Percentiles rank a stretch among this genome's conserved stretches.
Evolutionary conservation across 495 filamentous ascomycete species (phyloP).

Genomic region (Penicillium macrosclerotiorum): DNA sequence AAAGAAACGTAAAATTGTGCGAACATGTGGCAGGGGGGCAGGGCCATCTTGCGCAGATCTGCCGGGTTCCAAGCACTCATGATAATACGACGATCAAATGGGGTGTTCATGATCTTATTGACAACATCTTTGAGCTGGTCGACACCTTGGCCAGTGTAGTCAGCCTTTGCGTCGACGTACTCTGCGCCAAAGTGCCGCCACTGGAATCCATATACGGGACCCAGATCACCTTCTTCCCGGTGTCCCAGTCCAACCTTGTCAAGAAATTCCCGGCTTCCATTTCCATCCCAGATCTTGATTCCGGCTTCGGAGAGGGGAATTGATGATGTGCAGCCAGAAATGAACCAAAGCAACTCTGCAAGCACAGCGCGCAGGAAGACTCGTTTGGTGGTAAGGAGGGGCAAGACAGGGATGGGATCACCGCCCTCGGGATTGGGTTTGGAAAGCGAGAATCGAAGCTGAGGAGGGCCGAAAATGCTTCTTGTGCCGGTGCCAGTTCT

Average conservation of each 20-base stretch:
- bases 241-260: slow-evolving; percentile 77
- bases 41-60: slow-evolving; percentile 83
- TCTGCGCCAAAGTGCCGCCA: slow-evolving; percentile 97
- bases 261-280: slow-evolving; percentile 85
- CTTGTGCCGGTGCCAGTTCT: slow-evolving; percentile 90
- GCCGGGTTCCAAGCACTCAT: slow-evolving; percentile 90
- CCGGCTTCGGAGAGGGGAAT: slow-evolving; percentile 68
- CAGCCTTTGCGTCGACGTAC: slow-evolving; percentile 72
- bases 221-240: slow-evolving; percentile 82
- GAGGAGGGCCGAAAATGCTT: slow-evolving; percentile 81
- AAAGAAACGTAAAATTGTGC: slow-evolving; percentile 96
- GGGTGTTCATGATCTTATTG: slow-evolving; percentile 72
- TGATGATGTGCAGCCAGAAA: slow-evolving; percentile 77
- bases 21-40: slow-evolving; percentile 99
- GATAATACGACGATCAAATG: slow-evolving; percentile 87
- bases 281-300: slow-evolving; percentile 98
- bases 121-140: slow-evolving; percentile 90
- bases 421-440: slow-evolving; percentile 40
- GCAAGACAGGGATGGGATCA: slow-evolving; percentile 60
- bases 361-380: slow-evolving; percentile 91
- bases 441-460: slow-evolving; percentile 82
- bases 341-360: slow-evolving; percentile 95
- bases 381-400: slow-evolving; percentile 93
- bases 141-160: slow-evolving; percentile 86
- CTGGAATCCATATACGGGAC: slow-evolving; percentile 97